Conservation (phyloP, 2,329 filamentous ascomycete genomes). For the Fusarium longipes region DNA sequence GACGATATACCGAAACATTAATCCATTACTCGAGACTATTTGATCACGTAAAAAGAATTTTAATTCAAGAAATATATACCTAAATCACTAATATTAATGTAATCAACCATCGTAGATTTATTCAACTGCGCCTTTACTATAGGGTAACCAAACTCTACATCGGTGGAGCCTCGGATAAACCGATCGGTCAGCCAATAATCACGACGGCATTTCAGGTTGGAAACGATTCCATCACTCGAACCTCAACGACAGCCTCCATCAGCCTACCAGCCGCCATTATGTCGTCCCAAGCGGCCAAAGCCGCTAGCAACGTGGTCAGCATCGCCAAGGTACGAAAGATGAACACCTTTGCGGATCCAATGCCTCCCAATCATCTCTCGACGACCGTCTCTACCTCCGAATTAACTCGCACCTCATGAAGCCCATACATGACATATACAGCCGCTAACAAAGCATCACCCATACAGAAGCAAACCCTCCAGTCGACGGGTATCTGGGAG, state of each 20-base stretch:
- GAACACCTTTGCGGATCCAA: conserved; percentile 13
- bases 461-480: conserved; percentile 91
- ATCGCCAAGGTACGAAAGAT: conserved; percentile 66
- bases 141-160: conserved; percentile 27
- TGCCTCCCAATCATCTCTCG: conserved; percentile 37
- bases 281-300: conserved; percentile 71
- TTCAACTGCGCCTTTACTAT: background rate
- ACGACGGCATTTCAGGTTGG: conserved; percentile 47
- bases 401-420: conserved; percentile 30
- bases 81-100: background rate
- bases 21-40: no score
- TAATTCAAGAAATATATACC: no score
- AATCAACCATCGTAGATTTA: background rate
- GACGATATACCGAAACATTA: no score
- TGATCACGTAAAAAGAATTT: no score
- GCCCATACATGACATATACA: conserved; percentile 2
- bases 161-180: conserved; percentile 48
- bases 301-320: conserved; percentile 64
- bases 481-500: conserved; percentile 91
- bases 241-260: conserved; percentile 40
- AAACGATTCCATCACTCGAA: conserved; percentile 45
- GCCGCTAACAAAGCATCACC: conserved; percentile 36
- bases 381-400: conserved; percentile 21
- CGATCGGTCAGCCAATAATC: conserved; percentile 42
- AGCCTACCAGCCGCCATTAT: conserved; percentile 57